phyloP scores from a whole-genome alignment of 140 eudicot genomes.

The Anethum foeniculum region DNA sequence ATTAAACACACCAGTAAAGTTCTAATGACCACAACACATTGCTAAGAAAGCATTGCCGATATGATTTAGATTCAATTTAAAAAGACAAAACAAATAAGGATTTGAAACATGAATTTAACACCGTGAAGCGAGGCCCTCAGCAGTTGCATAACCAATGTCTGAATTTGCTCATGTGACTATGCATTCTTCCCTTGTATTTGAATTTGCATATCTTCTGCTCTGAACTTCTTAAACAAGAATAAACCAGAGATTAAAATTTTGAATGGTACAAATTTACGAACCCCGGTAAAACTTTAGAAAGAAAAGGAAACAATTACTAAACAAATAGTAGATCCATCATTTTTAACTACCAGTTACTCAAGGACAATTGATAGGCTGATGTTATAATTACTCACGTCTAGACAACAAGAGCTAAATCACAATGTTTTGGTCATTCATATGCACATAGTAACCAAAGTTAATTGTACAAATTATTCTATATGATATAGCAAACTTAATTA shows the following conservation, averaged over 20 bases:
- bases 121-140: slow-evolving; percentile 94
- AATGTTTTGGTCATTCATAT: background rate
- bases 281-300: background rate
- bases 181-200: slow-evolving; percentile 81
- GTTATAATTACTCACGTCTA: background rate
- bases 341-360: background rate
- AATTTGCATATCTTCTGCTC: slow-evolving; percentile 53
- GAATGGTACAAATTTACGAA: background rate
- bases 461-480: background rate
- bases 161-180: slow-evolving; percentile 91
- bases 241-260: background rate
- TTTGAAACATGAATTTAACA: slow-evolving; percentile 11
- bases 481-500: background rate
- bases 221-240: slow-evolving; percentile 41
- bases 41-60: background rate
- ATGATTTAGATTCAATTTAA: background rate
- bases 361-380: background rate
- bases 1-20: background rate
- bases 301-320: slow-evolving; percentile 2
- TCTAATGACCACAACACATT: background rate
- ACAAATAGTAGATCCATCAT: background rate
- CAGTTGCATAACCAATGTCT: slow-evolving; percentile 87
- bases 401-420: background rate
- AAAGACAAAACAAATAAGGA: background rate
- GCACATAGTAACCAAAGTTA: background rate